phyloP scores from a whole-genome alignment of 257 asterid genomes.

The Linderniella brevidens region DNA sequence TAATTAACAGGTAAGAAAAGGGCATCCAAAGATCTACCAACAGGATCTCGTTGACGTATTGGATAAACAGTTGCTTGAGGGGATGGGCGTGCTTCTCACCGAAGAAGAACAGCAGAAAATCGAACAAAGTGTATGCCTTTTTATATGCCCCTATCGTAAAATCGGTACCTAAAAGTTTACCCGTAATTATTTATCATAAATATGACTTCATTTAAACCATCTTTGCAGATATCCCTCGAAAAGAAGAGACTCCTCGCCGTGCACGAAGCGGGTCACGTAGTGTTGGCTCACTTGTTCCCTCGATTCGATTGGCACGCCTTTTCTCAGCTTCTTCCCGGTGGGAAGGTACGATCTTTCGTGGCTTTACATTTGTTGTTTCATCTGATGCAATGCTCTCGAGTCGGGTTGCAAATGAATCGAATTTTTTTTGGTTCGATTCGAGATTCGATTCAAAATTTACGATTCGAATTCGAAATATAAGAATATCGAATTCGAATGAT shows the following conservation, averaged over 20 bases:
- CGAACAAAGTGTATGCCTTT: constrained; percentile 61
- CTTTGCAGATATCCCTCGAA: constrained; percentile 52
- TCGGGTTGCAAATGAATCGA: no score
- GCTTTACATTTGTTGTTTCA: background rate
- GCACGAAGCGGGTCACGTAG: constrained; percentile 97
- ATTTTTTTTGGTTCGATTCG: no score
- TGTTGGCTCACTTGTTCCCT: constrained; percentile 93
- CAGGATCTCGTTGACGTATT: constrained; percentile 82
- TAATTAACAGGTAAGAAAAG: constrained; percentile 62
- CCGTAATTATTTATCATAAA: background rate
- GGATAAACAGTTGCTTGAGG: constrained; percentile 98
- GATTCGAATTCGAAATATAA: no score
- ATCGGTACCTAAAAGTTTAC: background rate
- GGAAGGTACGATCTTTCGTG: constrained; percentile 39
- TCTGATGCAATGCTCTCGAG: background rate
- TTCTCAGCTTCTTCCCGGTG: constrained; percentile 98
- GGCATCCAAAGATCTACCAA: constrained; percentile 63
- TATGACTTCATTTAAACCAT: background rate
- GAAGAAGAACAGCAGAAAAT: constrained; percentile 96
- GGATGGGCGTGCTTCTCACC: constrained; percentile 98
- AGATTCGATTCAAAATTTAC: no score
- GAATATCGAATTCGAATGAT: no score
- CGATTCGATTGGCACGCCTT: constrained; percentile 97
- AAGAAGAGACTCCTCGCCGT: constrained; percentile 78
- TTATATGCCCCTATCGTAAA: constrained; percentile 10